Percentiles rank a stretch among this genome's conserved stretches.
phyloP scores from a whole-genome alignment of 768 basidiomycete species.

The Tulasnella sp. region DNA sequence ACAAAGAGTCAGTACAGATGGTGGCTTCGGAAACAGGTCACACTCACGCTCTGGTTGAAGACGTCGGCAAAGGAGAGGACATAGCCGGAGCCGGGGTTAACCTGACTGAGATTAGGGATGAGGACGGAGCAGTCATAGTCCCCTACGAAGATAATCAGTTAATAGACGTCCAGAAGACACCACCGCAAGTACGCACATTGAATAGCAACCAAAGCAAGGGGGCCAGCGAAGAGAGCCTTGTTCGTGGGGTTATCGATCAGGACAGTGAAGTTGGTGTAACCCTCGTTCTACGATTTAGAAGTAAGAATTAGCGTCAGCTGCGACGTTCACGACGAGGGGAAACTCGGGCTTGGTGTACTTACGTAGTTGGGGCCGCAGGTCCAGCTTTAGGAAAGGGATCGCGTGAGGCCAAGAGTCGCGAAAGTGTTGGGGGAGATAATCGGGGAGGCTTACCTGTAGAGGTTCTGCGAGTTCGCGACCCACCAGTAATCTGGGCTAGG shows the following conservation, averaged over 20 bases:
- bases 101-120: neutral
- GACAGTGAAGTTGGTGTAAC: conserved; percentile 13
- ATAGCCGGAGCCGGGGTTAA: conserved; percentile 4
- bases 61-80: conserved; percentile 7
- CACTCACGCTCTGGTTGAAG: conserved; percentile 12
- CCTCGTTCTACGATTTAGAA: neutral
- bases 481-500: conserved; percentile 4
- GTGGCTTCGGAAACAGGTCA: neutral
- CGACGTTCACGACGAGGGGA: neutral
- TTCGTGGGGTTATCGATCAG: conserved; percentile 5
- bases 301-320: neutral
- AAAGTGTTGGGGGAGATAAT: neutral
- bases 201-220: conserved; percentile 2
- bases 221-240: conserved; percentile 2
- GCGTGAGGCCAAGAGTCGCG: neutral
- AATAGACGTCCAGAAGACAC: neutral
- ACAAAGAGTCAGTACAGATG: neutral
- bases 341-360: neutral
- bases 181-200: neutral
- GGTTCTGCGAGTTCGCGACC: conserved; percentile 10
- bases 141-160: neutral
- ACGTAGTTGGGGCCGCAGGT: conserved; percentile 1
- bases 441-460: neutral
- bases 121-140: conserved; percentile 14
- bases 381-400: neutral